Evolutionary conservation across 306 rosid species (phyloP).

Genomic region (Prunus davidiana): DNA sequence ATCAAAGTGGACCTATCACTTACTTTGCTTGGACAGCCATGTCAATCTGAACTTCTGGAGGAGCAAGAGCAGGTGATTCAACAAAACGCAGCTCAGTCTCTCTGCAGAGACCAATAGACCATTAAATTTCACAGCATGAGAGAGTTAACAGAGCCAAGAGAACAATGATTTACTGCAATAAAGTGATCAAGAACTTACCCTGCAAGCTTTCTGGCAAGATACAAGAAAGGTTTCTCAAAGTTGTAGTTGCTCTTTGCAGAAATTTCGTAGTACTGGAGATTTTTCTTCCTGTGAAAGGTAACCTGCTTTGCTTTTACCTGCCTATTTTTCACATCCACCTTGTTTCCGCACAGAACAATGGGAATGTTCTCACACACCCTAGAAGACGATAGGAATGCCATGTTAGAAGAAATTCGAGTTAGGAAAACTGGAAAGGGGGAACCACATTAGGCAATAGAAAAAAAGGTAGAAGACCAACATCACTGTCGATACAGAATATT

Average conservation of each 20-base stretch:
- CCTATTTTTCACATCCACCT: slow-evolving; percentile 86
- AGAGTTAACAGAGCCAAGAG: not conserved
- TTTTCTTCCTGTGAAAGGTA: slow-evolving; percentile 80
- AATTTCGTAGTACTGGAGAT: slow-evolving; percentile 75
- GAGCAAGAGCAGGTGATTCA: slow-evolving; percentile 85
- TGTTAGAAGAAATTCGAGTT: not conserved
- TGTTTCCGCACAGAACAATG: slow-evolving; percentile 79
- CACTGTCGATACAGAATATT: not conserved
- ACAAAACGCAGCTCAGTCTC: slow-evolving; percentile 76
- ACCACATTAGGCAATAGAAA: not conserved
- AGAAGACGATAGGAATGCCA: slow-evolving; percentile 2
- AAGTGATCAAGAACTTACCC: slow-evolving; percentile 37
- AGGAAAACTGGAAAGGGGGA: not conserved
- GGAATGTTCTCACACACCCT: slow-evolving; percentile 87
- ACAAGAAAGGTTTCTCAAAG: slow-evolving; percentile 74
- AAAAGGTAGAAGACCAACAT: not conserved
- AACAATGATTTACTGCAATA: no score
- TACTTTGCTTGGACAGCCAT: slow-evolving; percentile 61
- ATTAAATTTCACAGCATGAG: not conserved
- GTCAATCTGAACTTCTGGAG: slow-evolving; percentile 87
- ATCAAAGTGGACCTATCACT: slow-evolving; percentile 8
- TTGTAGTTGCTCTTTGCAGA: slow-evolving; percentile 87
- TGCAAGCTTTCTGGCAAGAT: slow-evolving; percentile 85
- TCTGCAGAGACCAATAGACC: slow-evolving; percentile 31
- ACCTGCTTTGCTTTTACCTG: slow-evolving; percentile 89